A percentile compares a stretch with the other conserved stretches of the same genome.
These are phyloP conservation scores for Tetrahymena thermophila DNA, from an alignment of 73 alveolate genomes.

Conservation along the genomic window DNA sequence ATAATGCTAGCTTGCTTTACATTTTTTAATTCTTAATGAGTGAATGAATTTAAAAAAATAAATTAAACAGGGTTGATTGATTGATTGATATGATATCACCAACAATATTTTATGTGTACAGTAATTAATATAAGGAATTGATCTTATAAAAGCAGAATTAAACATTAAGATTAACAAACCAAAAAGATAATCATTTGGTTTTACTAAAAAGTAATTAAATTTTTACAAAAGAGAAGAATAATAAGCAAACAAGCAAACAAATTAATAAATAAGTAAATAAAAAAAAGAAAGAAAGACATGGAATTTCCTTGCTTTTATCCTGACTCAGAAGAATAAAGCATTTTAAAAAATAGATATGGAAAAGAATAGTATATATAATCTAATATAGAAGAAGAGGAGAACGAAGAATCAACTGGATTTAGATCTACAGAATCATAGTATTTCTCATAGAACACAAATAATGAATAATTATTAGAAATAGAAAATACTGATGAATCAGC, in stretches of 20 bases:
- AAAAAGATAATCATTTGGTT: no score
- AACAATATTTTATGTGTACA: not conserved
- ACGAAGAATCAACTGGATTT: not conserved
- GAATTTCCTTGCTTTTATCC: not conserved
- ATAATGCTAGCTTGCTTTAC: no score
- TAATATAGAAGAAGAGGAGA: not conserved
- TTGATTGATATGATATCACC: not conserved
- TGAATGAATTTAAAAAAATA: not conserved
- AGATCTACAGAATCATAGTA: not conserved
- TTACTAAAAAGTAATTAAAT: not conserved
- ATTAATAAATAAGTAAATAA: no score
- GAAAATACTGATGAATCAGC: not conserved
- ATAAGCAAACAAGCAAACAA: no score
- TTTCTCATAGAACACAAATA: not conserved
- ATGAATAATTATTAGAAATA: not conserved
- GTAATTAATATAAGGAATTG: not conserved
- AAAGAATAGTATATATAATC: not conserved
- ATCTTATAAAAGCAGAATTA: not conserved
- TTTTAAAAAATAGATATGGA: not conserved
- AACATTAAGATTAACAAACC: no score
- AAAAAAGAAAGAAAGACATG: not conserved
- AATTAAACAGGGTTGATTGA: not conserved
- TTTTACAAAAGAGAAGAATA: not conserved
- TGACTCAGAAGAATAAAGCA: not conserved
- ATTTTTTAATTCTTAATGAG: not conserved